These are phyloP conservation scores for Juglanconis sp. DNA, from an alignment of 2,329 filamentous ascomycete genomes.

Conservation along the genomic window DNA sequence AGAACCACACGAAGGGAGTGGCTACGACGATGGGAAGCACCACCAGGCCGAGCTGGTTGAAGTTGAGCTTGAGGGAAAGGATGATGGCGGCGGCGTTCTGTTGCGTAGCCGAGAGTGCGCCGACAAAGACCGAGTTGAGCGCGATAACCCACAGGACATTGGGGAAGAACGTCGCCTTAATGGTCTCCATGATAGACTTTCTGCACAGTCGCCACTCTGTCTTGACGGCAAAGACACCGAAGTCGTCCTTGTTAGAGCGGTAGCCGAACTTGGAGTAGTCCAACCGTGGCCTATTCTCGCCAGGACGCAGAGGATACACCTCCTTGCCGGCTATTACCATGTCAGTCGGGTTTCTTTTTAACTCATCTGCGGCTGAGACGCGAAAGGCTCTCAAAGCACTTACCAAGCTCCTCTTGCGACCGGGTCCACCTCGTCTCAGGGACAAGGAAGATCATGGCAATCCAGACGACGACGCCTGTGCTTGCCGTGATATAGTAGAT, in stretches of 20 bases:
- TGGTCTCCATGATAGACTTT: conserved; percentile 16
- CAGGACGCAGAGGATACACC: conserved; percentile 18
- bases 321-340: conserved; percentile 16
- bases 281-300: conserved; percentile 19
- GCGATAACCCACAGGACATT: conserved; percentile 22
- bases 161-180: conserved; percentile 22
- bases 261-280: conserved; percentile 20
- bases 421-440: conserved; percentile 23
- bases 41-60: conserved; percentile 14
- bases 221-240: conserved; percentile 19
- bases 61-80: conserved; percentile 18
- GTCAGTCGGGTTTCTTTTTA: background rate
- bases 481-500: conserved; percentile 23
- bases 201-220: conserved; percentile 19
- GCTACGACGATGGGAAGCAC: conserved; percentile 17
- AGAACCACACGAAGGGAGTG: conserved; percentile 19
- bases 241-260: conserved; percentile 19
- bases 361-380: background rate
- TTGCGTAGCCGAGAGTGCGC: conserved; percentile 13
- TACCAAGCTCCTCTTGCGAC: conserved; percentile 22
- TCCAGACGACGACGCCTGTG: conserved; percentile 20
- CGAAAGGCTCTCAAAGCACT: background rate
- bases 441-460: conserved; percentile 21
- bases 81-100: conserved; percentile 21
- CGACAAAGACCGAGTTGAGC: conserved; percentile 18